A percentile compares a stretch with the other conserved stretches of the same genome.
phyloP scores from a whole-genome alignment of 2,329 filamentous ascomycete genomes.

The Pseudocercospora pini-densiflorae region DNA sequence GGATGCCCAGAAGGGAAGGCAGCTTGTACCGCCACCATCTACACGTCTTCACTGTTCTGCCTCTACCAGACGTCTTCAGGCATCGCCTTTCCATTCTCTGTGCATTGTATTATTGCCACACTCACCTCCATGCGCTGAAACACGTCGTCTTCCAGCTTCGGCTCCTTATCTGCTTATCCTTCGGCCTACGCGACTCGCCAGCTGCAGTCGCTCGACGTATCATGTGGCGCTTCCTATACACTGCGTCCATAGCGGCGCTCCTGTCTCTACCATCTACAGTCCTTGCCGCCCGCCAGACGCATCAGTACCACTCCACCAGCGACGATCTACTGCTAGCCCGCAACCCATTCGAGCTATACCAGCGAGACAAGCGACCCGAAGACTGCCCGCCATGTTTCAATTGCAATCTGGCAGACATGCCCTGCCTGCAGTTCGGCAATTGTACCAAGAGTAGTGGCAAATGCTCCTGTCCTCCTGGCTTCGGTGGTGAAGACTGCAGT shows the following conservation, averaged over 20 bases:
- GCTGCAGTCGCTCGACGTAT: conserved; percentile 14
- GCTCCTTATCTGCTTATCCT: not conserved
- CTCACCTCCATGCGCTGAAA: conserved; percentile 1
- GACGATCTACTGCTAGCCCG: conserved; percentile 33
- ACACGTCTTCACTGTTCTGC: not conserved
- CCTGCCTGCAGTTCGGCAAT: conserved; percentile 85
- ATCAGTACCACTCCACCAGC: conserved; percentile 37
- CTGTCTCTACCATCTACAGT: conserved; percentile 29
- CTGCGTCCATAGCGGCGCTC: conserved; percentile 30
- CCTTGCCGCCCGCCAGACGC: conserved; percentile 27
- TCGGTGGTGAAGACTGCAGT: conserved; percentile 92
- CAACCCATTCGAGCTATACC: conserved; percentile 47
- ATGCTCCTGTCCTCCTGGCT: conserved; percentile 89
- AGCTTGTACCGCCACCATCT: conserved; percentile 4
- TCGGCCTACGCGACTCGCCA: not conserved
- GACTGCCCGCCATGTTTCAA: conserved; percentile 94
- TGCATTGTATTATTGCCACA: not conserved
- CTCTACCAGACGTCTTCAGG: not conserved
- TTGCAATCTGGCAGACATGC: conserved; percentile 91
- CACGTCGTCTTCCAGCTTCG: not conserved
- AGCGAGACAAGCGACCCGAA: conserved; percentile 72
- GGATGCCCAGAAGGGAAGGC: not conserved
- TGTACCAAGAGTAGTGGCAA: conserved; percentile 92
- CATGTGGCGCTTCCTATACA: conserved; percentile 34
- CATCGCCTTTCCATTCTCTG: not conserved